Base-by-base conservation (phyloP, 225 moss, liverwort and hornwort genomes). In the Pseudoscleropodium purum region DNA sequence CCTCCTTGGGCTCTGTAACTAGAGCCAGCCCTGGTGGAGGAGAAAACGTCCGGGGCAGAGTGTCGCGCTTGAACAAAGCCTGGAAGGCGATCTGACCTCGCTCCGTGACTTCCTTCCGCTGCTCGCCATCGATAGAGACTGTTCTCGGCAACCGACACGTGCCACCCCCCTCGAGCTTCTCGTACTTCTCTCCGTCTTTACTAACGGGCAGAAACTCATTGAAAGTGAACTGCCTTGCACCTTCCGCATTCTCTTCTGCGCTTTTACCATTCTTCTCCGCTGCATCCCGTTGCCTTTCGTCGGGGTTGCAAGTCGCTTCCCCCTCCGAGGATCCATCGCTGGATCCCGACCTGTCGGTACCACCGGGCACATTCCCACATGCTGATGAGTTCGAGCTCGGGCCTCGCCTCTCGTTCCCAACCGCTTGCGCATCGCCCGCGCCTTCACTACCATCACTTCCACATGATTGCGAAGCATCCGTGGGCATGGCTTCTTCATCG, bases 381-480 rank as follows among this genome's bases (percentile, higher is more conserved):
- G 90, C 95, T 83, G 95, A 95, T 59, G 94, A 95, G 60, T 95
- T 91, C 15, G 95, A 95, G 89, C 95, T 95, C 31, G 93, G 94
- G 20, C 91, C 93, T 43, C 91, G 88, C 84, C 91, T 82, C 54
- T 75, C 90, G 63, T 88, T 91, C 33, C 84, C 92, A 83, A 82
- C 90, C 64, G 52, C 75, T 78, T 85, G 88, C 51, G n/a, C 84
- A 41, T 75, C 92, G 31, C 91, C 93, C 33, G 86, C 92, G 57
- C 84, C 92, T 39, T 92, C 93, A 36, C 91, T 94, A 7, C 75
- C 92, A 33, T 91, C 92, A 77, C 93, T 94, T 45, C 91, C 91
- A 67, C 92, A 95, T 36, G 89, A 89, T 26, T 86, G 89, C 56
- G 93, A 95, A 41, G 81, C 93, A 49, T 93, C 87, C 29, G 86